phyloP scores from a whole-genome alignment of 1,284 basidiomycete species.

The Hemileia vastatrix region DNA sequence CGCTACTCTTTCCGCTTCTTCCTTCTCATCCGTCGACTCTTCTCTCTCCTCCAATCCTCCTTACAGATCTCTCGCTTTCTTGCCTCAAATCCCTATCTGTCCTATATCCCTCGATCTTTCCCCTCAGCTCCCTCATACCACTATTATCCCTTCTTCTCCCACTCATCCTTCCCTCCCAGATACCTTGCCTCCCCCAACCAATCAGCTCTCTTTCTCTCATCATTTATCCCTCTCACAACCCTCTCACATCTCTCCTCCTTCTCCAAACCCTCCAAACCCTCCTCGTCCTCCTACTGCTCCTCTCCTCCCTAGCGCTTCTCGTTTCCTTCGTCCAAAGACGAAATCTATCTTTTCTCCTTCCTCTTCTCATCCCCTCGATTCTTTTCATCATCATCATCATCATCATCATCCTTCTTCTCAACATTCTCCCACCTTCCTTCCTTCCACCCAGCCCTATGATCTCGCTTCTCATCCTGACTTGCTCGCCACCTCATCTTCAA shows the following conservation, averaged over 20 bases:
- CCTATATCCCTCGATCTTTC: not conserved
- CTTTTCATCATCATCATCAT: not conserved
- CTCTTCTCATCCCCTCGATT: not conserved
- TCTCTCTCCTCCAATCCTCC: not conserved
- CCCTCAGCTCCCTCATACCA: not conserved
- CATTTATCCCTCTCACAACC: not conserved
- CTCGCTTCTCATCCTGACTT: not conserved
- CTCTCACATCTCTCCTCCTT: not conserved
- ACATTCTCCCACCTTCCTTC: not conserved
- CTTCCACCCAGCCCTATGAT: not conserved
- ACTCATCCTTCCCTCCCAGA: not conserved
- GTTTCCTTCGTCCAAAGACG: not conserved
- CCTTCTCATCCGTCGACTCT: too few species aligned
- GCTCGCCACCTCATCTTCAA: not conserved
- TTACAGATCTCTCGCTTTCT: not conserved
- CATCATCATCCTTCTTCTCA: not conserved
- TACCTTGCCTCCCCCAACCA: not conserved
- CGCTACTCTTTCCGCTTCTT: too few species aligned
- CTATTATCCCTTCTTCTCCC: not conserved
- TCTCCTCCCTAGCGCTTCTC: not conserved
- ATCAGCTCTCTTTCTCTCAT: not conserved
- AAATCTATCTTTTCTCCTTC: not conserved
- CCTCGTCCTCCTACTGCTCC: not conserved
- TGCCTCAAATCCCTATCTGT: not conserved
- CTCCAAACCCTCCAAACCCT: not conserved